Base-by-base conservation (phyloP, 495 filamentous ascomycete species). In the Neurospora tetraspora region DNA sequence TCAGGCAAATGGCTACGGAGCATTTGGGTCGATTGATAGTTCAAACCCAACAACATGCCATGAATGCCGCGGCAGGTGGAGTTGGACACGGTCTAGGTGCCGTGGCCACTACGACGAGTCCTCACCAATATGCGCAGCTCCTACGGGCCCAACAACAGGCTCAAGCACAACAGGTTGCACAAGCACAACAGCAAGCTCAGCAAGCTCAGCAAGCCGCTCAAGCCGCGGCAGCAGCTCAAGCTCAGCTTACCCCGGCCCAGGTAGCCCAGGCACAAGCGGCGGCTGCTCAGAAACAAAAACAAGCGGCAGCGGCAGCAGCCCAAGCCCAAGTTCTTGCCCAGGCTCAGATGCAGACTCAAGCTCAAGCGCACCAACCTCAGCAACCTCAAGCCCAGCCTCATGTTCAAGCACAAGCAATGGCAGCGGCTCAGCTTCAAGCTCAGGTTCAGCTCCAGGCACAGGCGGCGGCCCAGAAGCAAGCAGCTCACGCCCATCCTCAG, bases 81-180 rank as follows among this genome's bases (percentile, higher is more conserved):
- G 76, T 80, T 61, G 72, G 53, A 45, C 77, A 77, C 38, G 77
- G 79, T 53, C 61, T 74, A 74, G 78, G 77, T 47, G 75, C 73
- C 70, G 80, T 77, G 77, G 75, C 73, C 14, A 65, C 74, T 18
- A 79, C 78, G 39, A 77, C 74, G 10, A 80, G 83, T 69, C 90
- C 90, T 8, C 91, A 93, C 72, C 87, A 91, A 31, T 94, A 91
- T 77, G 91, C 91, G 23, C 90, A 91, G 53, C 89, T 92, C 76
- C 88, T 93, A 77, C 86, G 92, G 68, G 89, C 89, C 37, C 90
- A 92, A 72, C 91, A 94, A 71, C 82, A 84, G 65, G 78, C 80
- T 27, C 82, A 85, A 31, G 74, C 75, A 0, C 74, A 75, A 39
- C 78, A 78, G 37, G 75, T 43, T 18, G 73, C 40, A 43, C 45